Base-by-base conservation (phyloP, 2,329 filamentous ascomycete genomes). In the Aaosphaeria arxii region DNA sequence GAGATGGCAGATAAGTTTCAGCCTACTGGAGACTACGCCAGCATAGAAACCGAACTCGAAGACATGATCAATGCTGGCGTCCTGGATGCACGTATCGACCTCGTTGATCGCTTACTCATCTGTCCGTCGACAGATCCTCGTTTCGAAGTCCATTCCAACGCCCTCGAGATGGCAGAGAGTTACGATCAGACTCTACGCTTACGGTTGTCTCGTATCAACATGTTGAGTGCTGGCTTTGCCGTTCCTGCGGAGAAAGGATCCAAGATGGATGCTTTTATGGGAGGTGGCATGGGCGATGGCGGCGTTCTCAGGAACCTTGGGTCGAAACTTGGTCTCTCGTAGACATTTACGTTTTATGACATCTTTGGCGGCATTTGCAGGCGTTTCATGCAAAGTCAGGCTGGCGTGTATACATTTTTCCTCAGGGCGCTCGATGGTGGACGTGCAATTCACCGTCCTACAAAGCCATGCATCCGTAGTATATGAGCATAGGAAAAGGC, bases 51-150 rank as follows among this genome's bases (percentile, higher is more conserved):
- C 28, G 94, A 99, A 70, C 77, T 97, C 31, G 80, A 87, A 30
- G 67, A 71, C 1, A 88, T 97, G 83, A 96, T 99, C 59, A 78
- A 85, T 44, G 75, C 78, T 9, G 84, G 85, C 6, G 78, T 78
- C 1, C 74, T 99, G 7, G 79, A 91, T 55, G 91, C 90, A 6
- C 82, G 90, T 30, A 86, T 99, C 50, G 91, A 99, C 65, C 81
- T 88, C 0, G 89, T 95, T 50, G 87, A 94, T 58, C 81, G 83
- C 70, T 75, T 95, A 1, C 81, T 97, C 5, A 82, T 91, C 7
- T 87, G 88, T 1, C 83, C 86, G 5, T 80, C 85, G 28, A 79
- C 77, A 7, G 81, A 92, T 49, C 73, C 83, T 3, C 83, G 92
- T 33, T 76, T 78, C 9, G 77, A 82, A 42, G 84, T 95, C 61